Percentiles rank a stretch among this genome's conserved stretches.
phyloP scores from a whole-genome alignment of 371 early-diverging fungal genomes.

The Smittium mucronatum region DNA sequence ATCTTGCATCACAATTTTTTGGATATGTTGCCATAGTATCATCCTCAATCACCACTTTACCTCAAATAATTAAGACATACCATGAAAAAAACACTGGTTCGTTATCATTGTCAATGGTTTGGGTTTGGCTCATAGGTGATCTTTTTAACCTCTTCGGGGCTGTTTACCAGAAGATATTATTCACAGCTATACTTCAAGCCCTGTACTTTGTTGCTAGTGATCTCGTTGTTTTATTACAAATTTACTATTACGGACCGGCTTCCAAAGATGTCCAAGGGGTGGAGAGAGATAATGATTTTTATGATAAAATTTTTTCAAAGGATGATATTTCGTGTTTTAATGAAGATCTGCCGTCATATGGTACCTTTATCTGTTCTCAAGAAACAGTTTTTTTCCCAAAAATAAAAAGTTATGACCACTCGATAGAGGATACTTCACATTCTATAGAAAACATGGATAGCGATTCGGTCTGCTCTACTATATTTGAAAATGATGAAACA shows the following conservation, averaged over 20 bases:
- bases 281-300: background rate
- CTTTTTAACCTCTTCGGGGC: background rate
- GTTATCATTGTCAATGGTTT: background rate
- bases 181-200: background rate
- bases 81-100: background rate
- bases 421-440: background rate
- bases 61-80: background rate
- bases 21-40: background rate
- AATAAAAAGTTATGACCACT: background rate
- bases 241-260: background rate
- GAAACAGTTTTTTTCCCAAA: too few relatives aligned
- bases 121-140: background rate
- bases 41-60: background rate
- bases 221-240: background rate
- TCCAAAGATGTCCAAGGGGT: background rate
- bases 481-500: background rate
- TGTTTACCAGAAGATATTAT: background rate
- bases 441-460: background rate
- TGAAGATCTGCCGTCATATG: background rate
- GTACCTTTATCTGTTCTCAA: too few relatives aligned
- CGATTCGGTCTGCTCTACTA: background rate
- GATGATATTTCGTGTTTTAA: background rate
- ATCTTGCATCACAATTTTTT: background rate
- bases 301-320: background rate
- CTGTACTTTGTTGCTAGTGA: background rate